Conservation (phyloP, 2,329 filamentous ascomycete species). For the Phyllosticta citrichinensis region DNA sequence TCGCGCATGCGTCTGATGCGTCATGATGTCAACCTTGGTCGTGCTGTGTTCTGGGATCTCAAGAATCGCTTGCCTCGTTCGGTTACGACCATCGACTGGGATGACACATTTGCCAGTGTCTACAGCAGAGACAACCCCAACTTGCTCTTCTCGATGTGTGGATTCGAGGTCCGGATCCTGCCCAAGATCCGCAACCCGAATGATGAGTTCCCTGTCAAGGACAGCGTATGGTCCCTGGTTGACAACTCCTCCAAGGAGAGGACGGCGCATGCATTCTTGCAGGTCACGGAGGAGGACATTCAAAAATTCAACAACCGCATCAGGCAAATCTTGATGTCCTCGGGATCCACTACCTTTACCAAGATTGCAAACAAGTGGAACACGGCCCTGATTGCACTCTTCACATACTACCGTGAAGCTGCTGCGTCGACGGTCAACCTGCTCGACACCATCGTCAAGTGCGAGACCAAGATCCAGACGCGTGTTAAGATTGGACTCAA, state of each 20-base stretch:
- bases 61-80: slow-evolving; percentile 94
- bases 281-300: slow-evolving; percentile 96
- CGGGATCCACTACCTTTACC: slow-evolving; percentile 97
- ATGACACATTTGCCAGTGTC: slow-evolving; percentile 95
- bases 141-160: slow-evolving; percentile 92
- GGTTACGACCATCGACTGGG: slow-evolving; percentile 96
- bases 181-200: slow-evolving; percentile 92
- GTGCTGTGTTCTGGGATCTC: slow-evolving; percentile 97
- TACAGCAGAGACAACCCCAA: slow-evolving; percentile 98
- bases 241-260: slow-evolving; percentile 95
- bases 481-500: slow-evolving; percentile 97
- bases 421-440: slow-evolving; percentile 91
- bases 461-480: slow-evolving; percentile 98
- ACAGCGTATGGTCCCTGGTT: slow-evolving; percentile 95
- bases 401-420: slow-evolving; percentile 97
- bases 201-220: slow-evolving; percentile 94
- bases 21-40: slow-evolving; percentile 93
- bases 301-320: slow-evolving; percentile 99
- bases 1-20: slow-evolving; percentile 97
- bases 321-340: slow-evolving; percentile 97
- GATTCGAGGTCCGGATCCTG: slow-evolving; percentile 92
- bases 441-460: slow-evolving; percentile 96
- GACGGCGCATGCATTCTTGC: slow-evolving; percentile 92
- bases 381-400: slow-evolving; percentile 89
- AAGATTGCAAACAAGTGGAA: slow-evolving; percentile 99